phyloP scores from a whole-genome alignment of 2,329 filamentous ascomycete species.

The Venturia nashicola region DNA sequence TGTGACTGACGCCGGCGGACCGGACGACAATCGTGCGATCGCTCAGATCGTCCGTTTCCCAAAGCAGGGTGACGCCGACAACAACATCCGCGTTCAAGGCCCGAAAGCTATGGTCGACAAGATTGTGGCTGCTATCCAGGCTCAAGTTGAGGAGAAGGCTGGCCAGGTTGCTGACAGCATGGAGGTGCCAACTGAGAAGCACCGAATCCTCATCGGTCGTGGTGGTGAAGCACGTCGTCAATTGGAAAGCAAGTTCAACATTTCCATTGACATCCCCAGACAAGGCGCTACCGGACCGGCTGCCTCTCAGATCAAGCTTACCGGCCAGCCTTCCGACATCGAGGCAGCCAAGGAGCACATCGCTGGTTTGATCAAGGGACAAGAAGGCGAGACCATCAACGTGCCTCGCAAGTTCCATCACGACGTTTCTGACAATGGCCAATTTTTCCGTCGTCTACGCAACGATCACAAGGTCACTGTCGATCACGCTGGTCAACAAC shows the following conservation, averaged over 20 bases:
- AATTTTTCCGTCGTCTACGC: constrained; percentile 83
- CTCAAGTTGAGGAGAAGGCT: constrained; percentile 71
- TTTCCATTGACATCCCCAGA: constrained; percentile 81
- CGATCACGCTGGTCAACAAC: constrained; percentile 71
- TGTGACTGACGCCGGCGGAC: constrained; percentile 77
- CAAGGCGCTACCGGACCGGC: constrained; percentile 57
- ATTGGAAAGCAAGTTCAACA: constrained; percentile 74
- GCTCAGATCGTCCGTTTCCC: constrained; percentile 92
- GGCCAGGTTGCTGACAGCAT: constrained; percentile 67
- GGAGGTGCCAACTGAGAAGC: constrained; percentile 81
- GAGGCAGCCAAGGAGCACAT: constrained; percentile 83
- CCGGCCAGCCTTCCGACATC: constrained; percentile 66
- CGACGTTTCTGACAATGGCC: constrained; percentile 71
- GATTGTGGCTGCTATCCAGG: constrained; percentile 70
- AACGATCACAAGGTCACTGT: constrained; percentile 82
- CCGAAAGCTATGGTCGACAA: constrained; percentile 74
- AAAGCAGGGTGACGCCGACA: constrained; percentile 66
- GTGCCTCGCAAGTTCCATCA: constrained; percentile 79
- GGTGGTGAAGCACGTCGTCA: constrained; percentile 78
- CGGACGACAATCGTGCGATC: constrained; percentile 70
- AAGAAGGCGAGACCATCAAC: constrained; percentile 76
- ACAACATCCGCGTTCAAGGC: constrained; percentile 72
- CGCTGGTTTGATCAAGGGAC: constrained; percentile 63
- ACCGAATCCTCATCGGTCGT: constrained; percentile 80
- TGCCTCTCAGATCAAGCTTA: constrained; percentile 75